Percentiles rank a stretch among this genome's conserved stretches.
These are phyloP conservation scores for Carpinus fangiana DNA, from an alignment of 306 rosid genomes.

Conservation along the genomic window DNA sequence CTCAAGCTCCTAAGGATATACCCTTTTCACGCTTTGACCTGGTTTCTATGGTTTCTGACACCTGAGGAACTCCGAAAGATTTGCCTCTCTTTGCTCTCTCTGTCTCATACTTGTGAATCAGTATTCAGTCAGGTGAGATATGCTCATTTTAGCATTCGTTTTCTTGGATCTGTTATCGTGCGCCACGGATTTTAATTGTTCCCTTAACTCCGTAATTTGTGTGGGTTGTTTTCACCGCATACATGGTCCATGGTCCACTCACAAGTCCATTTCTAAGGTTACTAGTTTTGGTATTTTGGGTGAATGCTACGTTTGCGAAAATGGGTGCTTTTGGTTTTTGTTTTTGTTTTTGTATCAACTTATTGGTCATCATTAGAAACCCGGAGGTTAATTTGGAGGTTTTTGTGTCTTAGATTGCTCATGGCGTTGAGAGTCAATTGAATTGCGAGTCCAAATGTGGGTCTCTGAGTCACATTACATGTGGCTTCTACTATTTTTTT, in stretches of 20 bases:
- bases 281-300: neutral
- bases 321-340: neutral
- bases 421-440: neutral
- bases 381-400: neutral
- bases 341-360: neutral
- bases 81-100: constrained; percentile 6
- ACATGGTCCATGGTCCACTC: neutral
- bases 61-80: constrained; percentile 7
- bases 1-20: neutral
- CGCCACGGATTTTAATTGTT: neutral
- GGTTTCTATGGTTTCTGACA: constrained; percentile 11
- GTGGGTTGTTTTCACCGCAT: neutral
- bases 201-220: neutral
- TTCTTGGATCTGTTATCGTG: neutral
- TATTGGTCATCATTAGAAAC: neutral
- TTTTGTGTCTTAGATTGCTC: neutral
- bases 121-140: constrained; percentile 11
- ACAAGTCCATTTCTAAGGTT: neutral
- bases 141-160: neutral
- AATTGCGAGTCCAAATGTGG: constrained; percentile 10
- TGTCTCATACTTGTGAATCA: neutral
- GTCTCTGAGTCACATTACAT: neutral
- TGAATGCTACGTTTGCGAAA: neutral
- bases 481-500: neutral
- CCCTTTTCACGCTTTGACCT: constrained; percentile 18